These are phyloP conservation scores for Asclepias syriaca DNA, from an alignment of 257 asterid genomes.

Conservation along the genomic window DNA sequence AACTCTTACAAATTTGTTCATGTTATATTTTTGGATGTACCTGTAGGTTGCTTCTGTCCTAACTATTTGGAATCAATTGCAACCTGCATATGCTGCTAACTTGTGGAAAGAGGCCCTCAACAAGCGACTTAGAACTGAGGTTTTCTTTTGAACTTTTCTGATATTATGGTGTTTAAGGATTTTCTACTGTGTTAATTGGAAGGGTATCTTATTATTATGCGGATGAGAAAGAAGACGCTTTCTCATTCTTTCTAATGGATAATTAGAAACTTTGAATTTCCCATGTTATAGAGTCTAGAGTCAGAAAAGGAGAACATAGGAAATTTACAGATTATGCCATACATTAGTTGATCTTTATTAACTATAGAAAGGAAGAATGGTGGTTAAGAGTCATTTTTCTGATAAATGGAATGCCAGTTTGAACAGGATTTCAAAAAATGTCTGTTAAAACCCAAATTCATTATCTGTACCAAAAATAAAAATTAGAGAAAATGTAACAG, in stretches of 20 bases:
- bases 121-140: constrained; percentile 90
- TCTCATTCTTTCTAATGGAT: background rate
- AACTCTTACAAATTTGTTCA: background rate
- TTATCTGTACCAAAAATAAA: too few relatives aligned
- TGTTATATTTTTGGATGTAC: constrained; percentile 16
- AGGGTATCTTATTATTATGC: background rate
- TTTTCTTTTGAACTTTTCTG: constrained; percentile 15
- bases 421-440: background rate
- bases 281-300: background rate
- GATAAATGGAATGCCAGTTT: background rate
- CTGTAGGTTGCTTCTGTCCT: constrained; percentile 83
- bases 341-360: background rate
- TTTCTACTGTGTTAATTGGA: background rate
- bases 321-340: background rate
- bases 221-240: background rate
- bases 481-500: too few relatives aligned
- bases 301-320: too few relatives aligned
- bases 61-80: constrained; percentile 78
- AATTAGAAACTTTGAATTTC: background rate
- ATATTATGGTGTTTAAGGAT: background rate
- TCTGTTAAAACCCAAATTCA: background rate
- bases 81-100: constrained; percentile 79
- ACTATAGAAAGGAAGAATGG: background rate
- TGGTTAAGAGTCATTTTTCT: background rate
- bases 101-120: constrained; percentile 95